Evolutionary conservation across 176 grass and related monocot species (phyloP).

Genomic region (Cenchrus fungigraminus): DNA sequence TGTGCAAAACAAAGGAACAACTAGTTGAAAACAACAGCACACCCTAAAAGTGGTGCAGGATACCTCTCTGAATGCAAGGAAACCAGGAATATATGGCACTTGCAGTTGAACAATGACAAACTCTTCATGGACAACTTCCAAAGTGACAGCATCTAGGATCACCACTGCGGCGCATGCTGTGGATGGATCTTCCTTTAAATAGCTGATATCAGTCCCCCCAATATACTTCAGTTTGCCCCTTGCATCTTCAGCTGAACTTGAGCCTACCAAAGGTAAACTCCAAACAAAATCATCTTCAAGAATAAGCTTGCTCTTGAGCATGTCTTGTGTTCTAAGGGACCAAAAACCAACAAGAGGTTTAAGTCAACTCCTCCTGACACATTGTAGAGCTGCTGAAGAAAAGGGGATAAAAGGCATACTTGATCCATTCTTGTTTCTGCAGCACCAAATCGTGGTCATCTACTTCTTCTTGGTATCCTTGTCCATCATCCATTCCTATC

Average conservation of each 20-base stretch:
- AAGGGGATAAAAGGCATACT: conserved; percentile 26
- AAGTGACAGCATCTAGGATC: conserved; percentile 63
- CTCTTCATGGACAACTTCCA: conserved; percentile 83
- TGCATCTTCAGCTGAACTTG: conserved; percentile 25
- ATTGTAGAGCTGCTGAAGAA: background rate
- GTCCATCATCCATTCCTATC: conserved; percentile 41
- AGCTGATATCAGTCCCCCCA: conserved; percentile 88
- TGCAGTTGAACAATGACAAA: conserved; percentile 64
- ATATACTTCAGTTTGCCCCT: conserved; percentile 60
- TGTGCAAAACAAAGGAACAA: background rate
- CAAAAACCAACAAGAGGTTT: conserved; percentile 2
- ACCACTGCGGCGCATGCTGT: conserved; percentile 70
- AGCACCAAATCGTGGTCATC: conserved; percentile 23
- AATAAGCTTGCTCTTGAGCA: conserved; percentile 65
- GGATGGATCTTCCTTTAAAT: conserved; percentile 73
- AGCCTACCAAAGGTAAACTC: conserved; percentile 49
- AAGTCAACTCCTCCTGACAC: background rate
- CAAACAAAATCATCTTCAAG: conserved; percentile 70
- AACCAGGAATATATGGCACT: conserved; percentile 86
- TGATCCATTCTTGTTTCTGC: conserved; percentile 59
- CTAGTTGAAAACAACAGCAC: too few species aligned
- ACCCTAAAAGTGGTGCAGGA: too few species aligned
- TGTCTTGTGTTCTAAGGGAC: conserved; percentile 66
- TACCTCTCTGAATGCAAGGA: conserved; percentile 99
- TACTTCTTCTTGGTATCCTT: conserved; percentile 8